Base-by-base conservation (phyloP, 805 yeast species). In the Yarrowia divulgata region DNA sequence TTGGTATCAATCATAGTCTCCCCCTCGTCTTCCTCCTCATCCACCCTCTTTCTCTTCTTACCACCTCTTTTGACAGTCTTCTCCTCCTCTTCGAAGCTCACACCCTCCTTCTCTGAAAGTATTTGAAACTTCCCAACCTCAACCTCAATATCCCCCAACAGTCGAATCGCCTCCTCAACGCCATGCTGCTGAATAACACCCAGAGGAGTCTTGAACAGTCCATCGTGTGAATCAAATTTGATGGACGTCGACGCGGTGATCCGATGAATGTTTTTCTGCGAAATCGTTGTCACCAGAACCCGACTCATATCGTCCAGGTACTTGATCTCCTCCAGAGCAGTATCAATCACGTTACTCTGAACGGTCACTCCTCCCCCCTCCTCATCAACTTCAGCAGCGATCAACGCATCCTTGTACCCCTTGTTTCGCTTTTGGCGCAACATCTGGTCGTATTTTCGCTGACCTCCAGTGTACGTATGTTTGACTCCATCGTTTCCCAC, bases 121-220 rank as follows among this genome's bases (percentile, higher is more conserved):
- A 84, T 85, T 66, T 81, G 82, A 68, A 82, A 82, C 72, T 84
- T 83, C 67, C 78, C 78, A 74, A 89, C 83, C 73, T 82, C 84
- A 13, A 78, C 84, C 77, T 87, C 90, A 34, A 92, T 85, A 73
- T 81, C 74, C 69, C 78, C 81, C 79, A 94, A 87, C 74, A 85
- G 79, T 55, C 37, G 7, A 8, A 63, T 48, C 1, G 68, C 68
- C 39, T 63, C 48, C 37, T 63, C 68, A 0, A 63, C 68, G 10
- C 68, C 68, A 19, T 48, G 57, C 48, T 49, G 68, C 29, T 63
- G 68, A 49, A 63, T 49, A 4, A 63, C 68, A 1, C 68, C 68
- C 37, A 63, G 23, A 23, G 68, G 68, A 19, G 68, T 63, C 48
- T 63, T 63, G 39, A 63, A 63, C 10, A 63, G 29, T 12, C 68